Evolutionary conservation across 2,329 filamentous ascomycete species (phyloP), one percentile per base, ranked within the genome.

Genomic region (Hypoxylon sp.): DNA sequence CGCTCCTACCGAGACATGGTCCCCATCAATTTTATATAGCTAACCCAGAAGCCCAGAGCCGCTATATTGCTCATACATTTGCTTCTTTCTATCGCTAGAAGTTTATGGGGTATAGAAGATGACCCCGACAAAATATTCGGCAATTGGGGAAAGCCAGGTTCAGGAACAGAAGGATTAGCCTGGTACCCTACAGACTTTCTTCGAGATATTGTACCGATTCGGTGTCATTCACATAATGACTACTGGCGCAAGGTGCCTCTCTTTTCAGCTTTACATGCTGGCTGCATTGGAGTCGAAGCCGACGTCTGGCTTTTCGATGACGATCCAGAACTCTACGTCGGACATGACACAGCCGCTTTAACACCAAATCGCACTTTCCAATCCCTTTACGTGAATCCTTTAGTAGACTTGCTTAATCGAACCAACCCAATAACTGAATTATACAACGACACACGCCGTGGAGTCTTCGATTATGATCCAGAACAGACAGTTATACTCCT

Each of bases 151-250:
- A 70, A 68, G 63, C 65, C 72, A 25, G 73, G 70, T 13, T 79
- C 76, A 9, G 74, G 70, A 41, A 72, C 76, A 53, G 77, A 82
- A 64, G 80, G 78, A 3, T 73, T 85, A 17, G 76, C 79, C 2
- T 81, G 80, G 75, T 85, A 85, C 59, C 83, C 86, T 0, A 82
- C 85, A 1, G 82, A 86, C 62, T 84, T 88, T 68, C 85, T 85
- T 5, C 80, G 82, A n/a, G 84, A 85, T 52, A 80, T 88, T 17
- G 75, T 81, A 2, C 87, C 89, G 1, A 83, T 89, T 30, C 80
- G 82, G 1, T 90, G 88, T 68, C 89, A 91, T 75, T 90, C 87
- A 1, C 90, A 92, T 75, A 92, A 92, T 72, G 90, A 93, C 76
- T 93, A 92, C 77, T 90, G 88, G 87, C 85, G 89, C 52, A 81